phyloP scores from a whole-genome alignment of 2,329 filamentous ascomycete species.

The Lomentospora prolificans region DNA sequence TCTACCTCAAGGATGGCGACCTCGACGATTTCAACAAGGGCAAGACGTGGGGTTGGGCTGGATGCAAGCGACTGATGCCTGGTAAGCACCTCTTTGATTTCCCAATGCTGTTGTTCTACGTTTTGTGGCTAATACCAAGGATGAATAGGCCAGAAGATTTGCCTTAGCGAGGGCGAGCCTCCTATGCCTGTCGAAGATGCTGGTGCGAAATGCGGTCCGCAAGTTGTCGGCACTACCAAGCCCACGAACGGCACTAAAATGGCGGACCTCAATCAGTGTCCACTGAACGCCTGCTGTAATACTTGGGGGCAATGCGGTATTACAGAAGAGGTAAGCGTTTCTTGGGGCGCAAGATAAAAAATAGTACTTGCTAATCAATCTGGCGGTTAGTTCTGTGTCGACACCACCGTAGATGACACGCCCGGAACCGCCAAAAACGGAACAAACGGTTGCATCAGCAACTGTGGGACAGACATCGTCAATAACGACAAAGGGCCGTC shows the following conservation, averaged over 20 bases:
- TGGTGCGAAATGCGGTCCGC: slow-evolving; percentile 30
- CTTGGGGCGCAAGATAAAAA: no score
- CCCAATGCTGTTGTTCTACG: no score
- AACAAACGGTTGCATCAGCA: slow-evolving; percentile 20
- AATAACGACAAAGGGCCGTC: slow-evolving; percentile 16
- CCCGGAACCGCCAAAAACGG: slow-evolving; percentile 9
- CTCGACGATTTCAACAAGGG: slow-evolving; percentile 19
- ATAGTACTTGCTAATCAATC: background rate
- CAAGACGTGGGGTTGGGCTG: slow-evolving; percentile 28
- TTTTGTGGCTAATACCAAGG: no score
- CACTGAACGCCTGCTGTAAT: slow-evolving; percentile 31
- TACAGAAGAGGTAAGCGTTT: slow-evolving; percentile 15
- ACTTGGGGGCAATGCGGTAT: slow-evolving; percentile 35
- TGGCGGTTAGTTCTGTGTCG: slow-evolving; percentile 29
- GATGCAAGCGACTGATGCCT: slow-evolving; percentile 19
- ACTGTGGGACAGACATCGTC: slow-evolving; percentile 22
- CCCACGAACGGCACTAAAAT: slow-evolving; percentile 23
- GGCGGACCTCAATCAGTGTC: slow-evolving; percentile 33
- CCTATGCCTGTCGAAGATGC: slow-evolving; percentile 23
- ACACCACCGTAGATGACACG: slow-evolving; percentile 11
- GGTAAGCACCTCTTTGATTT: no score
- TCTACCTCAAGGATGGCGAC: slow-evolving; percentile 22
- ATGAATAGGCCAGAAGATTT: slow-evolving; percentile 21
- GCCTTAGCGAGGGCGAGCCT: slow-evolving; percentile 22
- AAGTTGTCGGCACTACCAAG: slow-evolving; percentile 25